phyloP scores from a whole-genome alignment of 306 rosid genomes.

The Mucuna pruriens region DNA sequence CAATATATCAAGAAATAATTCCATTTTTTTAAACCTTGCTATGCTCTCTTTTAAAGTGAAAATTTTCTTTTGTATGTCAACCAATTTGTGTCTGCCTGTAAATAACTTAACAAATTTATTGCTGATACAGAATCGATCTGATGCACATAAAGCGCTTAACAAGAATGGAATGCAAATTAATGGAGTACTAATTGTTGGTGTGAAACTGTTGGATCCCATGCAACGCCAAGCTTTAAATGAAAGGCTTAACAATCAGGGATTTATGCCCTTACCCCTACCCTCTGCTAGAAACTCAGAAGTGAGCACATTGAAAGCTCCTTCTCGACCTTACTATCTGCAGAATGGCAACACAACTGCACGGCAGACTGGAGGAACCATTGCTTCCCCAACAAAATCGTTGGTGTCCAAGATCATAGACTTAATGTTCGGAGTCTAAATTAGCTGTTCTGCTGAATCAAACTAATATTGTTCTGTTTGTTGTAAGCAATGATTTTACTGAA shows the following conservation, averaged over 20 bases:
- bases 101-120: conserved; percentile 24
- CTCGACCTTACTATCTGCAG: conserved; percentile 73
- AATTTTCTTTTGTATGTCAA: not conserved
- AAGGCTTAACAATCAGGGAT: conserved; percentile 70
- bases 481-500: conserved; percentile 41
- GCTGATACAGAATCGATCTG: conserved; percentile 77
- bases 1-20: not conserved
- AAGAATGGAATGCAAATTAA: conserved; percentile 91
- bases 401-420: conserved; percentile 88
- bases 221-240: conserved; percentile 82
- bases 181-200: conserved; percentile 89
- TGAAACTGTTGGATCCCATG: conserved; percentile 93
- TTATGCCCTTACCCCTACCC: conserved; percentile 73
- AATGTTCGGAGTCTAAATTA: conserved; percentile 88
- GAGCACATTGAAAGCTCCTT: conserved; percentile 51
- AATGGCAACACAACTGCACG: conserved; percentile 62
- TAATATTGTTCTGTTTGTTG: conserved; percentile 29
- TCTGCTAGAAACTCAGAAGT: conserved; percentile 59
- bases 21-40: not conserved
- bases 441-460: conserved; percentile 37
- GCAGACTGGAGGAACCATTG: conserved; percentile 84
- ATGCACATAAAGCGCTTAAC: conserved; percentile 89
- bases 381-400: conserved; percentile 92
- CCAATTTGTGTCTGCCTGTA: conserved; percentile 1
- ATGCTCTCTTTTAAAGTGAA: not conserved